Percentiles rank a stretch among this genome's conserved stretches.
Evolutionary conservation across 164 flowering plant species (phyloP).

Genomic region (Berberis thunbergii): DNA sequence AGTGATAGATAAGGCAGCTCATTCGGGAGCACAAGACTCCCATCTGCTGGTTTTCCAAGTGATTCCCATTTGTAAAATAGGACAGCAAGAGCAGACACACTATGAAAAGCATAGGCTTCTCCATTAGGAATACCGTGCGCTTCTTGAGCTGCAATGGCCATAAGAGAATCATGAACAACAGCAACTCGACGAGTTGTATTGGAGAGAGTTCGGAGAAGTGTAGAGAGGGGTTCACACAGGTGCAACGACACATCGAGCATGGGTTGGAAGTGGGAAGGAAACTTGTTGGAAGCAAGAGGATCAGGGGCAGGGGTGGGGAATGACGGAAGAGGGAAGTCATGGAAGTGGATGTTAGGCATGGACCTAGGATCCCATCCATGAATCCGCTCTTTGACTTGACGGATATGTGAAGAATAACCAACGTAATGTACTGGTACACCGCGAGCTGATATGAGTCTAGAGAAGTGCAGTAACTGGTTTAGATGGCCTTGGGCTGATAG

Average conservation of each 20-base stretch:
- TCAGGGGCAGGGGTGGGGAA: conserved; percentile 33
- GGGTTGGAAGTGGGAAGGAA: conserved; percentile 52
- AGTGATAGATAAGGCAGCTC: conserved; percentile 18
- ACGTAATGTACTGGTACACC: conserved; percentile 36
- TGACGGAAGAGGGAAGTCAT: conserved; percentile 31
- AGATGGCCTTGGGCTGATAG: conserved; percentile 61
- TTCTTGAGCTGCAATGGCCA: conserved; percentile 55
- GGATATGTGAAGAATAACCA: conserved; percentile 39
- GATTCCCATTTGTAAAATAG: conserved; percentile 20
- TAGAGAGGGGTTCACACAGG: conserved; percentile 39
- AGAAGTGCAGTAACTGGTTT: conserved; percentile 46
- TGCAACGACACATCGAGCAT: conserved; percentile 25
- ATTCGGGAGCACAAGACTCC: not conserved
- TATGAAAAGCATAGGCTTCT: conserved; percentile 43
- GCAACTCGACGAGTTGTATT: conserved; percentile 19
- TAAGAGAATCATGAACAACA: conserved; percentile 49
- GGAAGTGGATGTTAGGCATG: conserved; percentile 36
- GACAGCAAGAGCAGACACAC: conserved; percentile 35
- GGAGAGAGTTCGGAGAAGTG: conserved; percentile 30
- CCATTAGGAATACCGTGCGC: conserved; percentile 25
- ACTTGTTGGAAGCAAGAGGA: conserved; percentile 28
- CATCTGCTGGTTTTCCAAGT: conserved; percentile 7
- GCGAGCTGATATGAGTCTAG: conserved; percentile 34
- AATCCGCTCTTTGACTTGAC: conserved; percentile 39
- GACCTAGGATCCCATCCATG: conserved; percentile 26